Evolutionary conservation across 2,329 filamentous ascomycete genomes (phyloP).

Genomic region (Botrytis porri): DNA sequence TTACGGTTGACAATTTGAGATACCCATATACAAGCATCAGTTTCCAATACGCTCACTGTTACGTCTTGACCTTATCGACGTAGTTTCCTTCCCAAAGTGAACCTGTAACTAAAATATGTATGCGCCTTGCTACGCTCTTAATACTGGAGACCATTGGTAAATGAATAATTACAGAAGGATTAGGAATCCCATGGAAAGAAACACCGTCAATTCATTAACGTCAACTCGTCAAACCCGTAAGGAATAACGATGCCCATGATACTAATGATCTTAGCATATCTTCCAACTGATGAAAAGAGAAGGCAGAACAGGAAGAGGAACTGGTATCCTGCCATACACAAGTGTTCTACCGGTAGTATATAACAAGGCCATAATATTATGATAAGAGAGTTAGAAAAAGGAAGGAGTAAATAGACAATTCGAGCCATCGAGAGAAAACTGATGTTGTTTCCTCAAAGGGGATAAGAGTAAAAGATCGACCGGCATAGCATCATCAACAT

Average conservation of each 20-base stretch:
- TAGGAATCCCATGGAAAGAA: neutral
- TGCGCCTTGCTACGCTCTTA: too few relatives aligned
- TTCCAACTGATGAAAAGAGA: neutral
- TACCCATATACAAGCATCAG: neutral
- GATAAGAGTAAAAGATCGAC: neutral
- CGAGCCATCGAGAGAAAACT: neutral
- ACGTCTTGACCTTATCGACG: neutral
- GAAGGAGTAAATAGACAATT: neutral
- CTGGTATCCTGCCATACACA: neutral
- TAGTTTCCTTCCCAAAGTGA: neutral
- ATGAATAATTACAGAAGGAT: neutral
- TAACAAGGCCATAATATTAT: neutral
- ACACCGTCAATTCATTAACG: rapidly evolving
- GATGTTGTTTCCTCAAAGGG: neutral
- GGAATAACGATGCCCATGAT: neutral
- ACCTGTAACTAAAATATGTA: neutral
- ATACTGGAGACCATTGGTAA: neutral
- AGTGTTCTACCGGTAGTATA: neutral
- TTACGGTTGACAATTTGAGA: neutral
- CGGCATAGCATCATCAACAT: neutral
- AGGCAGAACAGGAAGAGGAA: neutral
- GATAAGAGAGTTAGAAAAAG: neutral
- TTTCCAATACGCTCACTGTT: too few relatives aligned
- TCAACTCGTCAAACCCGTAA: rapidly evolving
- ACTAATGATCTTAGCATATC: neutral